Evolutionary conservation across 495 filamentous ascomycete species (phyloP), one percentile per base, ranked within the genome.

Genomic region (Pyronema omphalodes): DNA sequence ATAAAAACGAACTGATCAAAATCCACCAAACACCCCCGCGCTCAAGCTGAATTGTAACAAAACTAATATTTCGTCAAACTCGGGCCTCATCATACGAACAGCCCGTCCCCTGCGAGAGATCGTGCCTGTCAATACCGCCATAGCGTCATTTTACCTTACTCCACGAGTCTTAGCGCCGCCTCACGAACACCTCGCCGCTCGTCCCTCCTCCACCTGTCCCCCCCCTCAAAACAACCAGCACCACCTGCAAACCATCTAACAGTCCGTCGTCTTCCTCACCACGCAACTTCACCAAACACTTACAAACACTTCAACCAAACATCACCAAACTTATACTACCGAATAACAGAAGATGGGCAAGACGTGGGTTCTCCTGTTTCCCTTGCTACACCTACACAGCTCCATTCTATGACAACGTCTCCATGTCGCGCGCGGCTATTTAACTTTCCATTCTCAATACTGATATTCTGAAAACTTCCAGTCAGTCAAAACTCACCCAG

Each of bases 401-500:
- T 29, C 23, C 23, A 29, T 29, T 29, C 23, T 29, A 29, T 29
- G 23, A 29, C 23, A 29, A 2, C 23, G 23, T 29, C 23, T 29
- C 23, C 23, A 9, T 23, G n/a, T 9, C 44, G 12, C 9, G 44
- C 12, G 12, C 44, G 44, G 44, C 44, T 17, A 41, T 41, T 47
- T 47, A 3, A 9, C n/a, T 29, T 47, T 47, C 44, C n/a, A 9
- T 47, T 3, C 44, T 23, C 12, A 29, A 29, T 12, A 50, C 47
- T 50, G 47, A 50, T 11, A 3, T 29, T 1, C 15, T 41, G 39
- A 41, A 41, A 19, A n/a, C 11, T 9, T 50, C 12, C 58, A 93
- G 86, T 65, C 85, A 91, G 70, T 89, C 84, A 37, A 98, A 95
- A 73, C 83, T 99, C 62, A 93, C 88, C 40, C 85, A 88, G 61